These are phyloP conservation scores for Thalassiosira profunda DNA, from an alignment of 108 stramenopile genomes.

Conservation along the genomic window DNA sequence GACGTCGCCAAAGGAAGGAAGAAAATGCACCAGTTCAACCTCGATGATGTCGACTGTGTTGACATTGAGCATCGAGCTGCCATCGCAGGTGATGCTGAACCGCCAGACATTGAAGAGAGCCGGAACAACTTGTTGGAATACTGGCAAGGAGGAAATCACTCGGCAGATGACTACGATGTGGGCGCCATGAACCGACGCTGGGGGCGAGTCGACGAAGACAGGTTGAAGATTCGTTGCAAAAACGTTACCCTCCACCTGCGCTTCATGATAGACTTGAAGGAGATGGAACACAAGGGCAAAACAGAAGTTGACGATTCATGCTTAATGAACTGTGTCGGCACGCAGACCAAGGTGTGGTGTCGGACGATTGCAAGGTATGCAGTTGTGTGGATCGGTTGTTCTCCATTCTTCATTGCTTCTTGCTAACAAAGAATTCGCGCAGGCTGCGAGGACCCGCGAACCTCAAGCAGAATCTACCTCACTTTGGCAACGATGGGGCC, in stretches of 20 bases:
- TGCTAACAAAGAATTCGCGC: no score
- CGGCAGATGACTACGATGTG: constrained; percentile 18
- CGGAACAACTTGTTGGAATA: constrained; percentile 26
- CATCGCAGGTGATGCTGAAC: constrained; percentile 15
- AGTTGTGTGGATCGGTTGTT: no score
- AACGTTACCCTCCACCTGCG: constrained; percentile 68
- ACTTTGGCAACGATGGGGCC: constrained; percentile 66
- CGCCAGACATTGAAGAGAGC: constrained; percentile 44
- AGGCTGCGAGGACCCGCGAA: constrained; percentile 56
- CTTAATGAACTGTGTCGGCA: constrained; percentile 62
- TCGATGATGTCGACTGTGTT: constrained; percentile 65
- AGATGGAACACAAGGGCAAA: constrained; percentile 50
- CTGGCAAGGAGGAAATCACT: constrained; percentile 22
- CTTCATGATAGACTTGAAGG: constrained; percentile 76
- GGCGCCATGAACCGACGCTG: constrained; percentile 50
- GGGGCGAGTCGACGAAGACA: constrained; percentile 67
- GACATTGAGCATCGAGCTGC: constrained; percentile 58
- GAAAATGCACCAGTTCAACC: constrained; percentile 65
- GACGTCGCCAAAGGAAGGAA: constrained; percentile 78
- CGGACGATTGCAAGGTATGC: constrained; percentile 77
- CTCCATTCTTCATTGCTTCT: no score
- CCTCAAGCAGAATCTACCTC: constrained; percentile 57
- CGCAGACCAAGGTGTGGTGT: constrained; percentile 64
- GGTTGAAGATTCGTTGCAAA: constrained; percentile 59
- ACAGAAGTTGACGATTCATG: constrained; percentile 17